phyloP scores from a whole-genome alignment of 2,329 filamentous ascomycete genomes.

The Hypoxylon sp. region DNA sequence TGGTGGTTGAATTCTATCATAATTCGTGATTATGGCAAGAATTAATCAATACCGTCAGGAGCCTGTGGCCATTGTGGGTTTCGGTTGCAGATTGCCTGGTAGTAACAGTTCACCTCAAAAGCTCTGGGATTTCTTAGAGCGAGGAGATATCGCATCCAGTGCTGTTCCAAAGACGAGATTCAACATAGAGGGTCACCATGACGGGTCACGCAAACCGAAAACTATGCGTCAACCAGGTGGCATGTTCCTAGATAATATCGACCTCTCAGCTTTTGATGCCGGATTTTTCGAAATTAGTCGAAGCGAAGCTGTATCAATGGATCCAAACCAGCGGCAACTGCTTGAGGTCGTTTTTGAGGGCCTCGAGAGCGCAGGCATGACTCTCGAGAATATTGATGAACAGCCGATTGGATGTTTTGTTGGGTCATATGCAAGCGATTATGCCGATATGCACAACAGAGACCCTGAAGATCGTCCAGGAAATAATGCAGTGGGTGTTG shows the following conservation, averaged over 20 bases:
- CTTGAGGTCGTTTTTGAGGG: constrained; percentile 45
- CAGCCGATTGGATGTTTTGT: constrained; percentile 37
- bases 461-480: constrained; percentile 36
- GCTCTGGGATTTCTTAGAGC: constrained; percentile 51
- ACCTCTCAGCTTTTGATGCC: constrained; percentile 49
- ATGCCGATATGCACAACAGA: constrained; percentile 31
- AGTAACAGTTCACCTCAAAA: constrained; percentile 44
- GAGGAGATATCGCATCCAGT: constrained; percentile 46
- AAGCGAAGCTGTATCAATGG: constrained; percentile 35
- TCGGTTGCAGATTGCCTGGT: constrained; percentile 54
- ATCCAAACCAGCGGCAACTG: constrained; percentile 41
- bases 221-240: constrained; percentile 49
- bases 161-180: constrained; percentile 45
- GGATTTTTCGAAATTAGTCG: constrained; percentile 40
- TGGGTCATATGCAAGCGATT: constrained; percentile 33
- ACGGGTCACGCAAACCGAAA: constrained; percentile 47
- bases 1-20: too few relatives aligned
- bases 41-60: constrained; percentile 17
- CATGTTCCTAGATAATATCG: constrained; percentile 51
- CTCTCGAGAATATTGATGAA: constrained; percentile 28
- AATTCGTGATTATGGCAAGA: background rate
- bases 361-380: constrained; percentile 42
- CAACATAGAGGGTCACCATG: constrained; percentile 48
- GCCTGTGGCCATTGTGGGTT: constrained; percentile 55
- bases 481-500: constrained; percentile 33